A percentile compares a stretch with the other conserved stretches of the same genome.
phyloP scores from a whole-genome alignment of 2,329 filamentous ascomycete genomes.

The Lojkania enalia region DNA sequence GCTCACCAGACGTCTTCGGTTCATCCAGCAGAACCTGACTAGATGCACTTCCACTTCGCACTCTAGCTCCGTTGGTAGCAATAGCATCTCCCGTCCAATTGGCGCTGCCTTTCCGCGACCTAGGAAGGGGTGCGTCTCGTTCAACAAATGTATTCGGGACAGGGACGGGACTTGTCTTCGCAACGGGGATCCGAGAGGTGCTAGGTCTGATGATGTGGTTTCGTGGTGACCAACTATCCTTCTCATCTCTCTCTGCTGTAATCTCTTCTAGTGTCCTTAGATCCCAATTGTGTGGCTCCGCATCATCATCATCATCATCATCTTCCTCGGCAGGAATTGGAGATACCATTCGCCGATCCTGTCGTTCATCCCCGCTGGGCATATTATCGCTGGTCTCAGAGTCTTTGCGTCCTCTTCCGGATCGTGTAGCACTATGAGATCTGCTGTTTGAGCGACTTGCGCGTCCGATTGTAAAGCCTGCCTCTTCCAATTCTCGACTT shows the following conservation, averaged over 20 bases:
- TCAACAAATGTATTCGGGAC: conserved; percentile 73
- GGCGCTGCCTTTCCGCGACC: conserved; percentile 60
- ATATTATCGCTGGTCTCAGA: conserved; percentile 32
- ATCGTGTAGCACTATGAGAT: conserved; percentile 34
- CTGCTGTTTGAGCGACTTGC: conserved; percentile 43
- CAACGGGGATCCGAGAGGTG: conserved; percentile 82
- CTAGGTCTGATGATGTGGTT: conserved; percentile 56
- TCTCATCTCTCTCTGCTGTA: conserved; percentile 51
- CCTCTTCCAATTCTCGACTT: conserved; percentile 76
- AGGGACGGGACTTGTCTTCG: conserved; percentile 76
- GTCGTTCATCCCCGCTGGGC: conserved; percentile 31
- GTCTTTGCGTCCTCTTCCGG: conserved; percentile 35
- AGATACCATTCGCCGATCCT: conserved; percentile 38
- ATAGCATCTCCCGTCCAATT: conserved; percentile 64
- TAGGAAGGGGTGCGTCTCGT: conserved; percentile 68
- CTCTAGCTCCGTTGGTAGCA: conserved; percentile 64
- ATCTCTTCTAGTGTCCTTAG: conserved; percentile 78
- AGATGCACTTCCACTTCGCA: conserved; percentile 69
- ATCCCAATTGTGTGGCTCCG: conserved; percentile 60
- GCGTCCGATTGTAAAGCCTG: conserved; percentile 65
- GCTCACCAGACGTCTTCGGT: conserved; percentile 33
- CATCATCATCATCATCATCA: conserved; percentile 50
- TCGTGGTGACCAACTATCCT: conserved; percentile 48
- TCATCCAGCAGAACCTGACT: conserved; percentile 59
- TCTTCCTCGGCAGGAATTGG: conserved; percentile 47